Base-by-base conservation (phyloP, 352 stramenopile species). In the Globisporangium nodosum region DNA sequence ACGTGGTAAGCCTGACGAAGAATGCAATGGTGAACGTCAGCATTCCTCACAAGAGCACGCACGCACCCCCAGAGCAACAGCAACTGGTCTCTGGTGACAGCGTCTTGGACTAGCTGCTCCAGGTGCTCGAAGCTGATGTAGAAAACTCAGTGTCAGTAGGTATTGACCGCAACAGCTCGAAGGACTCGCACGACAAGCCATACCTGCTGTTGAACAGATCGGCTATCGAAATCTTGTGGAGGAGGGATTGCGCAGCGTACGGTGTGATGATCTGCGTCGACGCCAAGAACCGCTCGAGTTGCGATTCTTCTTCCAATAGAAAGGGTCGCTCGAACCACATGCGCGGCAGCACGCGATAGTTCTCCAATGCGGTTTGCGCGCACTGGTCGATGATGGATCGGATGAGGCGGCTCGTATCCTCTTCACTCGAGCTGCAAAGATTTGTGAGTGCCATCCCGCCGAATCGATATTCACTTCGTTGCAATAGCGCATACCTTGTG, bases 321-420 rank as follows among this genome's bases (percentile, higher is more conserved):
- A 87, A 92, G 27, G 79, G 80, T 8, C 82, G 70, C 46, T 87
- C 74, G 47, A 84, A 92, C 82, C 82, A 92, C 63, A 92, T 69
- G 24, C 70, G 78, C 20, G 82, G 82, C 5, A 92, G 56, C 11
- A 76, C 69, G 16, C 71, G 70, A 40, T 78, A 58, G 0, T 65
- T 43, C 2, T 66, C 69, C 12, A 88, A 27, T 9, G 80, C 80
- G 24, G 48, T 51, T 35, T 86, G 69, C 2, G 79, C 74, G n/a
- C 82, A 87, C 7, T 69, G 47, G 33, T 90, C 73, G 31, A 89
- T 60, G 16, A 89, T 72, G 15, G 39, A 58, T 21, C 79, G 73
- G n/a, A 90, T 68, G 48, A 69, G 64, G 7, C 56, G 56, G 21
- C 74, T 66, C 6, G 66, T 71, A 58, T 82, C 78, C 20, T 71